Evolutionary conservation across 257 asterid genomes (phyloP), one percentile per base, ranked within the genome.

Genomic region (Craterostigma plantagineum): DNA sequence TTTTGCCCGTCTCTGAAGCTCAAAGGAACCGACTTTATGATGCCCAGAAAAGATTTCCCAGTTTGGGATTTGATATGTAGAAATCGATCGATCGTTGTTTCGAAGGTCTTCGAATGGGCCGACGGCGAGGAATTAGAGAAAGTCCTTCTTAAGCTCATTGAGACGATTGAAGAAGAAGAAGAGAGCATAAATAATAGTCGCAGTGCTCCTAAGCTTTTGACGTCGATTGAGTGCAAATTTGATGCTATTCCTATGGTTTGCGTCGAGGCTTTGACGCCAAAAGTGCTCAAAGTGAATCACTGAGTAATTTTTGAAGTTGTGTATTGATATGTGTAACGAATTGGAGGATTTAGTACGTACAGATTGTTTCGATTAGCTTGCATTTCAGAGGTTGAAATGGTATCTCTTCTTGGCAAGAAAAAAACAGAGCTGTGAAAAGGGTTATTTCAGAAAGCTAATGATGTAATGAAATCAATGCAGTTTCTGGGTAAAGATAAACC

Each of bases 41-140:
- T 86, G 97, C 94, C 94, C 7, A 78, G 93, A 60, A 77, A 77
- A 55, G 43, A 72, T 36, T 84, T 63, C 35, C 92, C 93, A 0
- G 90, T 59, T 1, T 84, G 92, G 90, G 76, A 68, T 42, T 59
- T 76, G 57, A 77, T 84, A 30, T 60, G 64, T 0, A 34, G 68
- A 50, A 77, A 75, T 38, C 65, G 54, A 0, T 14, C 10, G 3
- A 60, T 56, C 12, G 14, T 84, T 39, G 58, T 59, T 45, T 70
- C 85, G 10, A 68, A 63, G 7, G 44, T 84, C 11, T 75, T 71
- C 13, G 90, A 68, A 43, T 84, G 85, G 92, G 46, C 34, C 7
- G 68, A 79, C 14, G 93, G 85, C 7, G 64, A 63, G 10, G 90
- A 80, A 0, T 56, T 80, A 6, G 92, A 66, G 53, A 40, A 16